Evolutionary conservation across 1,139 yeast species (phyloP).

Genomic region (Candida glucosophila): DNA sequence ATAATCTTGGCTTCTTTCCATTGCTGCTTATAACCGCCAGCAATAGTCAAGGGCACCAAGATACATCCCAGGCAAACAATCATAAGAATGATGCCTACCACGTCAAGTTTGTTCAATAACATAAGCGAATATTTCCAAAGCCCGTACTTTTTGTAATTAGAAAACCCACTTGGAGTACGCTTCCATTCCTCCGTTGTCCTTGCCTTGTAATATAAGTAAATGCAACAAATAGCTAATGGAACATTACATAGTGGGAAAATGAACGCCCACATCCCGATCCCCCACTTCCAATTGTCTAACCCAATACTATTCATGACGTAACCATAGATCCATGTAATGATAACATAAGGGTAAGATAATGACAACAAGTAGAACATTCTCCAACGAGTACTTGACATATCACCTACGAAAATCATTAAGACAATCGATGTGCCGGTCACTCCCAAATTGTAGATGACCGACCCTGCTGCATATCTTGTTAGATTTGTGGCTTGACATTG

Average conservation of each 20-base stretch:
- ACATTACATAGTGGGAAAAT: constrained; percentile 29
- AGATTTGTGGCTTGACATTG: constrained; percentile 56
- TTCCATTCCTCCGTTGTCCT: constrained; percentile 27
- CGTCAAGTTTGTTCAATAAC: constrained; percentile 44
- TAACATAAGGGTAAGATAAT: constrained; percentile 56
- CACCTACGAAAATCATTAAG: constrained; percentile 44
- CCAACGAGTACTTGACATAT: constrained; percentile 50
- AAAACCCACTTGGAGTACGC: no score
- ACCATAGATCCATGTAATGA: constrained; percentile 65
- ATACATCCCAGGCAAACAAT: constrained; percentile 47
- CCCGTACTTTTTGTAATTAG: no score
- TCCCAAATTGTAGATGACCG: constrained; percentile 57
- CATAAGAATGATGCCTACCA: constrained; percentile 43
- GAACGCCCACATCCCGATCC: constrained; percentile 33
- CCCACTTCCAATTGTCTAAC: constrained; percentile 11
- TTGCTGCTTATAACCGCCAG: constrained; percentile 44
- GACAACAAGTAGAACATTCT: constrained; percentile 48
- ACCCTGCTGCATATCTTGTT: constrained; percentile 57
- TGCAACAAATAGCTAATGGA: constrained; percentile 21
- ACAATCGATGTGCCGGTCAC: constrained; percentile 49
- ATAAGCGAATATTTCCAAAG: no score
- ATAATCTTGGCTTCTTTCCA: constrained; percentile 49
- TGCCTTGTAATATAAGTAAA: constrained; percentile 28
- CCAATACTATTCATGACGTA: constrained; percentile 21
- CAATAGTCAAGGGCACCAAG: constrained; percentile 43